Conservation (phyloP, 2,329 filamentous ascomycete species). For the Diaporthe humulicola region DNA sequence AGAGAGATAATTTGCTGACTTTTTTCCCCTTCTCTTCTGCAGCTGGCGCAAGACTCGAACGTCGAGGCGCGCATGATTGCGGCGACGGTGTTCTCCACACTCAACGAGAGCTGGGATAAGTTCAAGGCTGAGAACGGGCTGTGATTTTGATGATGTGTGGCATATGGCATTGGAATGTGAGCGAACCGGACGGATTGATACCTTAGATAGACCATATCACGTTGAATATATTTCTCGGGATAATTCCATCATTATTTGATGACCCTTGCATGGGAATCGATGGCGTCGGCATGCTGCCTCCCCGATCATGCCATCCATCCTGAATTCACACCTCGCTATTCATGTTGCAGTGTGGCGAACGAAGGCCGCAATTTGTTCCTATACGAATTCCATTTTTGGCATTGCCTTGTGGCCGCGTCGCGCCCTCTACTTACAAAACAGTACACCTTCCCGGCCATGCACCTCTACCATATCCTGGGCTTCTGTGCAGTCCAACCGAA, state of each 20-base stretch:
- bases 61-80: conserved; percentile 77
- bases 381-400: not conserved
- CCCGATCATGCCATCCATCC: not conserved
- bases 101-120: conserved; percentile 81
- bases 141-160: conserved; percentile 49
- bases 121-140: conserved; percentile 78
- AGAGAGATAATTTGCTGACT: conserved; percentile 37
- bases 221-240: not conserved
- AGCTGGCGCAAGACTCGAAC: conserved; percentile 74
- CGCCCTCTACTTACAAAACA: not conserved
- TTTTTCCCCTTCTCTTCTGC: conserved; percentile 31
- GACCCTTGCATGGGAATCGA: not conserved
- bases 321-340: not conserved
- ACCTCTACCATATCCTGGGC: not conserved
- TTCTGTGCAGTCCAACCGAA: conserved; percentile 17
- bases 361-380: not conserved
- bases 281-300: not conserved
- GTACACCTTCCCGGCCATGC: not conserved
- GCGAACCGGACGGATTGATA: conserved; percentile 35
- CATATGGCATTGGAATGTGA: not conserved
- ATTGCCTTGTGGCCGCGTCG: not conserved
- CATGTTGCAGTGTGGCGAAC: not conserved
- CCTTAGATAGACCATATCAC: conserved; percentile 34
- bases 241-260: not conserved
- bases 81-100: conserved; percentile 74